Base-by-base conservation (phyloP, 192 early-diverging fungal genomes). In the Entomortierella parvispora region DNA sequence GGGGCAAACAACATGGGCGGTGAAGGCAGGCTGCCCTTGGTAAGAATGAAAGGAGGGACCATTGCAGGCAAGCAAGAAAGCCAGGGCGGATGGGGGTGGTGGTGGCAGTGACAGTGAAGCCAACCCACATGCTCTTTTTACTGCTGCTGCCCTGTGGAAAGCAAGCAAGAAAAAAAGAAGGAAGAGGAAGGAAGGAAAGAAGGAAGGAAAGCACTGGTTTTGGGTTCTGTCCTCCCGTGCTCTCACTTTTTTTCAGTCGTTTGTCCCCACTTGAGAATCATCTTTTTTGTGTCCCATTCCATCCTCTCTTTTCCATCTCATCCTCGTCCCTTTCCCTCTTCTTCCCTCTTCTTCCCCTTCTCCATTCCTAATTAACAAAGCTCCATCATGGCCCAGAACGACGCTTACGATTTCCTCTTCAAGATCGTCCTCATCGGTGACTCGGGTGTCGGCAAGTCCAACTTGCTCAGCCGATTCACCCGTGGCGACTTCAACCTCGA, bases 401-500 rank as follows among this genome's bases (percentile, higher is more conserved):
- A 90, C 76, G 89, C 89, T 69, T 90, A 90, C 81, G 89, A 90
- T 55, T 90, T 83, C 47, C 71, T 90, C 29, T 90, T 90, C 82
- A 90, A 90, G 74, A 86, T 89, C 42, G 88, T 89, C 58, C 82
- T 90, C 70, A 90, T 90, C 66, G 89, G 89, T 56, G 93, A 94
- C 71, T 91, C 90, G 0, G 90, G 92, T 62, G 92, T 93, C 78
- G 93, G 93, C 53, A 94, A 94, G 74, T 93, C 91, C 46, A 93
- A 92, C 81, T 85, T 94, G 33, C 82, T 94, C 43, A 85, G 88
- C 44, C 85, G 93, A 31, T 94, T 93, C 82, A 93, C 91, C 50
- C 78, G 80, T 49, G 82, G 81, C 55, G 72, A 69, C 58, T 85
- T 84, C 49, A 80, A 82, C 44, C 77, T 70, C 48, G 71, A 80